Evolutionary conservation across 164 flowering plant species (phyloP), one percentile per base, ranked within the genome.

Genomic region (Vitis cinerea): DNA sequence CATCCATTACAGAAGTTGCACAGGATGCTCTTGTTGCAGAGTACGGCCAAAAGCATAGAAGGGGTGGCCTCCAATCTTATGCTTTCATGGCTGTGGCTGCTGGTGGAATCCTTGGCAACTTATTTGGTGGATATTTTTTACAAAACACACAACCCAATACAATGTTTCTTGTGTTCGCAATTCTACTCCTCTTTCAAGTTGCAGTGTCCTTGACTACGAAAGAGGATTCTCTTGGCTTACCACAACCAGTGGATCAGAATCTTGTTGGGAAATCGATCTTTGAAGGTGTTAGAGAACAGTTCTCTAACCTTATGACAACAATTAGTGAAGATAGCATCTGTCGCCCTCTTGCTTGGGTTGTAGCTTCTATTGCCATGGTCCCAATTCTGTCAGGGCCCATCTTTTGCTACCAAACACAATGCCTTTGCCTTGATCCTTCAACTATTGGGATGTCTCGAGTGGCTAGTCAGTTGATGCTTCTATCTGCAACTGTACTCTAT

Each of bases 1-100:
- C 97, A 63, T 88, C 97, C 55, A 76, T 91, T 48, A 74, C 95
- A 31, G 99, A 92, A 81, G 97, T 94, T 58, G 94, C 97, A 50
- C 85, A 84, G 65, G 97, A 94, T 74, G 97, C 97, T 63, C 91
- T 94, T 54, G 79, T 89, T 50, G 93, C 97, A 8, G 99, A 92
- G 65, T 90, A 85, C 65, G 92, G 95, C 50, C 81, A 87, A 59
- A 81, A 72, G 58, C 74, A 82, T 71, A 83, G 73, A 68, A 66
- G 83, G 29, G 68, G 67, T 19, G 91, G 93, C 55, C 89, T 92
- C 60, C 99, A 94, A 70, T 87, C 99, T 54, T 90, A 85, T 69
- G 87, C 95, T 8, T 86, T 86, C 60, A 91, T 89, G 95, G 97
- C 90, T 70, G 79, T 79, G 49, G 92, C 97, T 12, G 79, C 78